These are phyloP conservation scores for Ceratocystis variospora DNA, from an alignment of 2,329 filamentous ascomycete genomes.

Conservation along the genomic window DNA sequence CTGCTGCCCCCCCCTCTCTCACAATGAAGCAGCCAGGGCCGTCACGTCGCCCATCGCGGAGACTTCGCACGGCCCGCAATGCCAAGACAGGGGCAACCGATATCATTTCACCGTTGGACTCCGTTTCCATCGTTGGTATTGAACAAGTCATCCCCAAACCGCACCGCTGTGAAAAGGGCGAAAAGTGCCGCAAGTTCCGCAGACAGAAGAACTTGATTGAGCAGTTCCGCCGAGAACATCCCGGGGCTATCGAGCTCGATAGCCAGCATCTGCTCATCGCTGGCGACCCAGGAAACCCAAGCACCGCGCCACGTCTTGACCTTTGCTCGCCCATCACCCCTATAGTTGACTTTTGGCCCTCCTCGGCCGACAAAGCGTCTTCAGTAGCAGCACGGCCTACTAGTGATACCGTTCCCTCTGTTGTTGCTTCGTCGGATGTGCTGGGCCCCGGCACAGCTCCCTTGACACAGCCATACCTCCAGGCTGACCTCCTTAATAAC, in stretches of 20 bases:
- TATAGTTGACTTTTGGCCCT: constrained; percentile 24
- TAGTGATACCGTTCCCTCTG: constrained; percentile 64
- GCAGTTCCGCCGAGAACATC: constrained; percentile 61
- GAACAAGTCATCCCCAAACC: constrained; percentile 77
- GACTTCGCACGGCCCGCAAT: constrained; percentile 20
- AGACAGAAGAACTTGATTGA: constrained; percentile 68
- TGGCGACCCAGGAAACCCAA: constrained; percentile 65
- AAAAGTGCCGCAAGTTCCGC: constrained; percentile 69
- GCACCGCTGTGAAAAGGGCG: constrained; percentile 74
- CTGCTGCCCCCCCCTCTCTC: constrained; percentile 20
- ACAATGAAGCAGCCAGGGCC: neutral
- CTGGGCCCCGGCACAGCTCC: constrained; percentile 56
- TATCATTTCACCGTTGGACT: constrained; percentile 63
- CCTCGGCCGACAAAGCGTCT: constrained; percentile 29
- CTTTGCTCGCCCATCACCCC: constrained; percentile 18
- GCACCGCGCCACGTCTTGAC: constrained; percentile 36
- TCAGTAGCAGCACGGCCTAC: neutral
- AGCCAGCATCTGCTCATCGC: constrained; percentile 58
- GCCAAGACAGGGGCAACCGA: constrained; percentile 37
- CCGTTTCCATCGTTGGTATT: constrained; percentile 81
- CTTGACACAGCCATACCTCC: constrained; percentile 50
- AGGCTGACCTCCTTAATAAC: constrained; percentile 57
- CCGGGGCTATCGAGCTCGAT: constrained; percentile 39
- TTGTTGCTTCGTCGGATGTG: constrained; percentile 83
- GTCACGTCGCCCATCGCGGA: constrained; percentile 10